Percentiles rank a stretch among this genome's conserved stretches.
These are phyloP conservation scores for Chenopodium suecicum DNA, from an alignment of 148 eudicot species.

Conservation along the genomic window DNA sequence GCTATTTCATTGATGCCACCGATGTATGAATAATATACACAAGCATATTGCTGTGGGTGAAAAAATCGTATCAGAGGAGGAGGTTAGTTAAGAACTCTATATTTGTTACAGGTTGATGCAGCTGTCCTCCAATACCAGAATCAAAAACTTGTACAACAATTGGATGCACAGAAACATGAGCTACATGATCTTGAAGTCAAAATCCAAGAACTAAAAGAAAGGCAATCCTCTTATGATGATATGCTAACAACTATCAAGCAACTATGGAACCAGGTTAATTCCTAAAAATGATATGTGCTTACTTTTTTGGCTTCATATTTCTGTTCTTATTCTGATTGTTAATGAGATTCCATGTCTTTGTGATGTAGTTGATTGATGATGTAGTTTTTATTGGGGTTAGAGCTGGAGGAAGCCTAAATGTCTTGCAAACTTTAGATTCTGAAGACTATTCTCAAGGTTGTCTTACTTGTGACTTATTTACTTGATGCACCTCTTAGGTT, in stretches of 20 bases:
- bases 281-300: background rate
- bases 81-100: conserved; percentile 8
- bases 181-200: conserved; percentile 78
- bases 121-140: conserved; percentile 88
- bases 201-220: conserved; percentile 65
- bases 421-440: conserved; percentile 52
- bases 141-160: conserved; percentile 86
- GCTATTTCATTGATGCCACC: background rate
- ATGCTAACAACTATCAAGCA: conserved; percentile 58
- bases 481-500: background rate
- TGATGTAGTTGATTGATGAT: conserved; percentile 69
- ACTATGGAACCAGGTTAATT: conserved; percentile 79
- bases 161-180: conserved; percentile 82
- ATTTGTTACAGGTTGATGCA: conserved; percentile 73
- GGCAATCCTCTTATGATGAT: conserved; percentile 76
- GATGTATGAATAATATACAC: background rate
- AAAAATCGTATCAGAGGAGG: background rate
- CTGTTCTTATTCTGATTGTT: conserved; percentile 1
- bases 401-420: conserved; percentile 64
- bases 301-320: background rate
- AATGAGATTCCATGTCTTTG: conserved; percentile 9
- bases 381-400: conserved; percentile 66
- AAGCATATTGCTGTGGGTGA: background rate
- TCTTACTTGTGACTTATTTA: conserved; percentile 5
- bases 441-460: conserved; percentile 64